Evolutionary conservation across 106 monocot species (phyloP), one percentile per base, ranked within the genome.

Genomic region (Dioscorea zingiberensis): DNA sequence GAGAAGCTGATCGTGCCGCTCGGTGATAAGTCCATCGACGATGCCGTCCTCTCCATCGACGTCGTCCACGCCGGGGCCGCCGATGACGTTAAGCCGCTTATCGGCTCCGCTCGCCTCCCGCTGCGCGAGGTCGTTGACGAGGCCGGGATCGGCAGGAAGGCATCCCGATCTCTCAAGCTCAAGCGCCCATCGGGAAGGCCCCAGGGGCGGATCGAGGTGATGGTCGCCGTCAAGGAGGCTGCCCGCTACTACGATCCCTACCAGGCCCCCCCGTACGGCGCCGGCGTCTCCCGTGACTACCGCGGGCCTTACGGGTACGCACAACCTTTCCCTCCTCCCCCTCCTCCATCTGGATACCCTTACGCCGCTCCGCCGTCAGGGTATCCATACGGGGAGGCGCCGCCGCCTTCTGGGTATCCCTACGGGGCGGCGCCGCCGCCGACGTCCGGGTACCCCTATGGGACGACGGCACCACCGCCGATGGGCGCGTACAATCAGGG

Each of bases 111-210:
- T 1, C 68, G 74, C 7, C 69, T 93, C 65, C 76, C 80, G 54
- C 83, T 93, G 58, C n/a, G 47, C 48, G 86, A 93, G 24, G 83
- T 86, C 65, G 22, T 89, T 63, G 81, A 79, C 38, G 89, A 86
- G 48, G 85, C 27, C 60, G 78, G 80, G 12, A 17, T 77, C 58
- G 80, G 85, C 16, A 81, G 71, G 6, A 83, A 65, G 76, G 26
- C 49, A 11, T 16, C 63, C 21, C 61, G 69, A 13, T 74, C 55
- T 2, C 57, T 93, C 23, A 80, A 83, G 65, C 74, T 89, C 13
- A 86, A 89, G 76, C 80, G 93, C 0, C 89, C 93, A 12, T 89
- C 93, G 21, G 93, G 93, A 13, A 68, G 89, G 1, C 89, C 89
- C 2, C 93, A 93, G 0, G 83, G 78, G 21, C 71, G 67, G 72